These are phyloP conservation scores for Aschersonia sp. DNA, from an alignment of 2,329 filamentous ascomycete species.

Conservation along the genomic window DNA sequence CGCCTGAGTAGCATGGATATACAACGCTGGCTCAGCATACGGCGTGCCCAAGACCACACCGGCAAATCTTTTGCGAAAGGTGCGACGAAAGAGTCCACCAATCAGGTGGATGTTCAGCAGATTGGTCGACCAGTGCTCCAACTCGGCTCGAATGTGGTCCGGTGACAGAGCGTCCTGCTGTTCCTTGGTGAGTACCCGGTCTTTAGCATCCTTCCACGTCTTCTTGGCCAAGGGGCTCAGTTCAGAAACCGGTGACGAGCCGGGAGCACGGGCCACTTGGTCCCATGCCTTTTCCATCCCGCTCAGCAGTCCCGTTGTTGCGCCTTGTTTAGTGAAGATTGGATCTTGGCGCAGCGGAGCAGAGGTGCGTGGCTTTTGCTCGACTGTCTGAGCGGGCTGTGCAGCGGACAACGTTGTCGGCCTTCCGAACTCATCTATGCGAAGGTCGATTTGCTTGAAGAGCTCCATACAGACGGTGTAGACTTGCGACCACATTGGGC, in stretches of 20 bases:
- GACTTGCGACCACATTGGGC: slow-evolving; percentile 70
- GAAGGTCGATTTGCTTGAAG: slow-evolving; percentile 49
- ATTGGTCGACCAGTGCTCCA: slow-evolving; percentile 30
- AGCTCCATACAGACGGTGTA: slow-evolving; percentile 53
- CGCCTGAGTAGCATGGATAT: slow-evolving; percentile 57
- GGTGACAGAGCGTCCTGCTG: slow-evolving; percentile 38
- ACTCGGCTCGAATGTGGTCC: slow-evolving; percentile 31
- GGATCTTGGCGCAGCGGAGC: slow-evolving; percentile 28
- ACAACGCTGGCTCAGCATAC: slow-evolving; percentile 51
- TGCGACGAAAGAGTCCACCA: slow-evolving; percentile 55
- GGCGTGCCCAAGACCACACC: slow-evolving; percentile 60
- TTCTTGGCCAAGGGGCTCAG: slow-evolving; percentile 37
- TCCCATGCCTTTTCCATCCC: slow-evolving; percentile 31
- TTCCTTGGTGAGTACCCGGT: slow-evolving; percentile 33
- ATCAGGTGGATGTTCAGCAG: slow-evolving; percentile 35
- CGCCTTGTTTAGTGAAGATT: slow-evolving; percentile 26
- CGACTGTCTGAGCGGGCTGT: slow-evolving; percentile 11
- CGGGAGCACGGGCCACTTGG: slow-evolving; percentile 29
- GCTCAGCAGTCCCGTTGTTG: slow-evolving; percentile 21
- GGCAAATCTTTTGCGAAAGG: slow-evolving; percentile 49
- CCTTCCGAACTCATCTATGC: slow-evolving; percentile 49
- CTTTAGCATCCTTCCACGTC: slow-evolving; percentile 30
- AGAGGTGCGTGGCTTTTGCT: slow-evolving; percentile 19
- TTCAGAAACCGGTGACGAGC: slow-evolving; percentile 30
- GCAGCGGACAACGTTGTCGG: slow-evolving; percentile 19